phyloP scores from a whole-genome alignment of 2,329 filamentous ascomycete species.

The Talaromyces pinophilus region DNA sequence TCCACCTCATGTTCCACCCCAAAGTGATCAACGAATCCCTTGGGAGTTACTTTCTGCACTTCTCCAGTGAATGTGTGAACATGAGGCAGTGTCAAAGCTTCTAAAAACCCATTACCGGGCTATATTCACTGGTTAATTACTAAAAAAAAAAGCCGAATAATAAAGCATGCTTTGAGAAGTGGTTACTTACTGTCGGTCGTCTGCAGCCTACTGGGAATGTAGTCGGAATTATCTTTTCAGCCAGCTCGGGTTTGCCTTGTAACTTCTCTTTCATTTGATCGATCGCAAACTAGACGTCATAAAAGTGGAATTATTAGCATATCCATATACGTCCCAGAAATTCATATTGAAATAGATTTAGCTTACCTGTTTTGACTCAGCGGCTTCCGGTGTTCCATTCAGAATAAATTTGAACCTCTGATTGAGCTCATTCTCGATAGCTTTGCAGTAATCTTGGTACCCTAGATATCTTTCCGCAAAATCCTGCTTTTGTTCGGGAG shows the following conservation, averaged over 20 bases:
- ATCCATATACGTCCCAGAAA: no score
- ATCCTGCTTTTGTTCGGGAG: not conserved
- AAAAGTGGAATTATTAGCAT: no score
- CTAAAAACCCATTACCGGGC: conserved; percentile 46
- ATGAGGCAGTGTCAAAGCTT: conserved; percentile 47
- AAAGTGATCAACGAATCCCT: conserved; percentile 34
- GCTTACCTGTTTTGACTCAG: no score
- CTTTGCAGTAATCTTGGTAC: conserved; percentile 2
- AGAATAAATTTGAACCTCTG: conserved; percentile 48
- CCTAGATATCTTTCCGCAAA: not conserved
- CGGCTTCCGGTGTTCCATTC: no score
- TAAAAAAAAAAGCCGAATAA: not conserved
- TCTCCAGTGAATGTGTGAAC: conserved; percentile 46
- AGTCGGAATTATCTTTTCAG: conserved; percentile 36
- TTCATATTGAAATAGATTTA: no score
- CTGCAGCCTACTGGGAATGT: conserved; percentile 46
- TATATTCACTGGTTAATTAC: no score
- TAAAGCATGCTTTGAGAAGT: not conserved
- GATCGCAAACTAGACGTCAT: conserved; percentile 45
- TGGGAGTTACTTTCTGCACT: conserved; percentile 40
- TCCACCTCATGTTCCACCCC: conserved; percentile 31
- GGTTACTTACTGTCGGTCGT: conserved; percentile 31
- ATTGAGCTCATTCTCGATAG: conserved; percentile 54
- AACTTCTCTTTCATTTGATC: conserved; percentile 41
- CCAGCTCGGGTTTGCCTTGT: not conserved